phyloP scores from a whole-genome alignment of 2,329 filamentous ascomycete species.

The Penicillium sp. region DNA sequence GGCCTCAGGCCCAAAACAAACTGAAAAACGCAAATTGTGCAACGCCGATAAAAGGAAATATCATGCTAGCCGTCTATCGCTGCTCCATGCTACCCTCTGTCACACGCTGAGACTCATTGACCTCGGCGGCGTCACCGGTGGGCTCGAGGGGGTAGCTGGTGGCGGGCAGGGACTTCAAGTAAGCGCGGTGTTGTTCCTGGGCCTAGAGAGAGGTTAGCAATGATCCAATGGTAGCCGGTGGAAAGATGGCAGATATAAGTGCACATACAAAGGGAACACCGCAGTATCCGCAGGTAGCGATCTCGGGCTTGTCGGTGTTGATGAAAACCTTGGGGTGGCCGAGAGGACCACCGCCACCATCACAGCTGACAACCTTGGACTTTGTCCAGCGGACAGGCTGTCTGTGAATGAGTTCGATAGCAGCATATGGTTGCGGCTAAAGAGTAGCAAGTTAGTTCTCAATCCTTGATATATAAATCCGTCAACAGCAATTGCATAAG shows the following conservation, averaged over 20 bases:
- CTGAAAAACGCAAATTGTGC: conserved; percentile 32
- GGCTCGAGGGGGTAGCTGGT: conserved; percentile 78
- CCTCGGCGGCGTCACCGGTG: conserved; percentile 59
- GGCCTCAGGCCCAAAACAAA: conserved; percentile 31
- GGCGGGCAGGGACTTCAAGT: conserved; percentile 76
- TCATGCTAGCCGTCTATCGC: conserved; percentile 49
- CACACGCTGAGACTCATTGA: conserved; percentile 58
- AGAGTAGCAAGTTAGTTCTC: conserved; percentile 3
- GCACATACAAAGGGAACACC: conserved; percentile 82
- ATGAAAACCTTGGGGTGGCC: conserved; percentile 95
- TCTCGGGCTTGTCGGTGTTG: conserved; percentile 96
- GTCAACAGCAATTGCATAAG: neutral
- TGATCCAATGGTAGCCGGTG: neutral
- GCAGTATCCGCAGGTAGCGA: conserved; percentile 87
- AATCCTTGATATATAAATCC: neutral
- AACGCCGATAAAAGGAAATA: conserved; percentile 40
- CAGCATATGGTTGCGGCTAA: conserved; percentile 83
- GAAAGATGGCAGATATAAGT: conserved; percentile 1
- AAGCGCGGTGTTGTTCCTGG: conserved; percentile 80
- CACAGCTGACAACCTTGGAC: conserved; percentile 76
- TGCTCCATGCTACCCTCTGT: conserved; percentile 61
- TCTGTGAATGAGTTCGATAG: conserved; percentile 94
- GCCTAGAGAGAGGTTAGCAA: conserved; percentile 58
- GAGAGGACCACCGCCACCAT: conserved; percentile 84
- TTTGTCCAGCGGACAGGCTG: conserved; percentile 92